These are phyloP conservation scores for Graphilbum fragrans DNA, from an alignment of 2,329 filamentous ascomycete genomes.

Conservation along the genomic window DNA sequence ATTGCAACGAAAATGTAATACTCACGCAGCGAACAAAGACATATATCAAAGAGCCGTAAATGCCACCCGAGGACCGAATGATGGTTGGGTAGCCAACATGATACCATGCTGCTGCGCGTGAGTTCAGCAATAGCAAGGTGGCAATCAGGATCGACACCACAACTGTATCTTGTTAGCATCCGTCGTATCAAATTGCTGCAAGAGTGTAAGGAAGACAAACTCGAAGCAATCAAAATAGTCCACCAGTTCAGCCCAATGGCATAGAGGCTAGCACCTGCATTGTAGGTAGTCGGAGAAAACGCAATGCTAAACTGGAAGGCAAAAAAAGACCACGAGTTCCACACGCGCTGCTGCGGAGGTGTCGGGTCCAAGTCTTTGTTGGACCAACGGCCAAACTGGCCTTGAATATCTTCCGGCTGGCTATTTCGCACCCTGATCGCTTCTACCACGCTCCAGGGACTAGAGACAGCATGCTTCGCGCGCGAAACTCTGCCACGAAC, in stretches of 20 bases:
- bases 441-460: no score
- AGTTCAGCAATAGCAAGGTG: constrained; percentile 4
- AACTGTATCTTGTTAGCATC: not conserved
- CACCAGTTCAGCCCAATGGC: constrained; percentile 3
- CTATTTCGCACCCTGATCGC: no score
- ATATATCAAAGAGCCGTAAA: constrained; percentile 7
- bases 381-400: not conserved
- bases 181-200: not conserved
- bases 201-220: not conserved
- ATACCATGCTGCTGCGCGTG: constrained; percentile 6
- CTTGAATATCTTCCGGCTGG: not conserved
- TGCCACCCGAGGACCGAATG: constrained; percentile 5
- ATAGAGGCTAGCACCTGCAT: constrained; percentile 2
- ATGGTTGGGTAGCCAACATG: constrained; percentile 9
- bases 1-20: no score
- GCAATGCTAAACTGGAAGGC: constrained; percentile 4
- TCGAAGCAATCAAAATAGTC: constrained; percentile 1
- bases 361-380: constrained; percentile 2
- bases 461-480: no score
- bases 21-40: constrained; percentile 4
- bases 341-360: not conserved
- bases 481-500: no score
- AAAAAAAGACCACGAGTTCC: constrained; percentile 2
- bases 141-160: constrained; percentile 1
- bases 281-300: constrained; percentile 4